These are phyloP conservation scores for Glonium stellatum DNA, from an alignment of 495 filamentous ascomycete species.

Conservation along the genomic window DNA sequence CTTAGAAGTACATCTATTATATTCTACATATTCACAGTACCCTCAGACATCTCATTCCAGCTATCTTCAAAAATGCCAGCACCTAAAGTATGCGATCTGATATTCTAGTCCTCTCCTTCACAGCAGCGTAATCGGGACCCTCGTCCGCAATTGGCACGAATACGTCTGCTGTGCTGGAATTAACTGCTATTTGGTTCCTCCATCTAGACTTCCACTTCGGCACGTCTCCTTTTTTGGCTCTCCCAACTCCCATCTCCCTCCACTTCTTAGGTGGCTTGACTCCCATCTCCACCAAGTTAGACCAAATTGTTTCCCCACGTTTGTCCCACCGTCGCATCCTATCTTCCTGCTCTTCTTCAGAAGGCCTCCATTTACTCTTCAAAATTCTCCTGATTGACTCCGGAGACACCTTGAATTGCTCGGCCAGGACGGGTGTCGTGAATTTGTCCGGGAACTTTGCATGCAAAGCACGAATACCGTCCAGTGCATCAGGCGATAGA, in stretches of 20 bases:
- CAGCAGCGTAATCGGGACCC: neutral
- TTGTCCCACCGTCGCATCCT: conserved; percentile 68
- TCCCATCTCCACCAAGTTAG: conserved; percentile 60
- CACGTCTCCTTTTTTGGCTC: conserved; percentile 10
- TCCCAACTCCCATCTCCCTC: conserved; percentile 60
- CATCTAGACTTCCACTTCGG: conserved; percentile 28
- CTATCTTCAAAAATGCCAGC: neutral
- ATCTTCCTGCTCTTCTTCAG: conserved; percentile 51
- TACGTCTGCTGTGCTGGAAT: conserved; percentile 9
- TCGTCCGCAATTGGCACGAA: neutral
- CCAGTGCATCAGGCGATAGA: conserved; percentile 82
- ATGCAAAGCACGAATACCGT: conserved; percentile 77
- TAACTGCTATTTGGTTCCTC: conserved; percentile 15
- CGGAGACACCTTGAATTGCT: conserved; percentile 74
- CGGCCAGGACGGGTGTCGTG: conserved; percentile 64
- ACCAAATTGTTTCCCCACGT: conserved; percentile 72
- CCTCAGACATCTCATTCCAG: neutral
- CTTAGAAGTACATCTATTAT: no score
- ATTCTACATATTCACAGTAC: neutral
- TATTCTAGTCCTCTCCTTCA: neutral
- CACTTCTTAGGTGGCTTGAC: conserved; percentile 60
- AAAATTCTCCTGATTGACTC: conserved; percentile 84
- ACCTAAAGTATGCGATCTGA: neutral
- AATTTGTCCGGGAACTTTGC: conserved; percentile 65
- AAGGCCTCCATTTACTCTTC: conserved; percentile 73